phyloP scores from a whole-genome alignment of 1,284 basidiomycete species.

The Puccinia hordei region DNA sequence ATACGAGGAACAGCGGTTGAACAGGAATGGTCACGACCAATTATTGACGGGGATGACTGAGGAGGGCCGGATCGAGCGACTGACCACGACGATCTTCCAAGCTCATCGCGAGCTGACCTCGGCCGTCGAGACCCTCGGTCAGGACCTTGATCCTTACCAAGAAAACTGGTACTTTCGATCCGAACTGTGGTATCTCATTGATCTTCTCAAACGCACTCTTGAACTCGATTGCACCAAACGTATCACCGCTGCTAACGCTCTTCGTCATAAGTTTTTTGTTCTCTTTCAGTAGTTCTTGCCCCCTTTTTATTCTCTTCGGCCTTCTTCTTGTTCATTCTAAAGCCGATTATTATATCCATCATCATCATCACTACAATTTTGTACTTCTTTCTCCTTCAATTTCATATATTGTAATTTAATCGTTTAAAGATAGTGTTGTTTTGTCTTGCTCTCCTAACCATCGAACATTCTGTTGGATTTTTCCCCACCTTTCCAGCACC shows the following conservation, averaged over 20 bases:
- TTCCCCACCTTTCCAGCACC: no score
- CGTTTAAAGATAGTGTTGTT: no score
- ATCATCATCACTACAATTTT: not conserved
- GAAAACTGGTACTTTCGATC: conserved; percentile 62
- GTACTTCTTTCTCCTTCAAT: no score
- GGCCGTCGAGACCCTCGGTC: conserved; percentile 11
- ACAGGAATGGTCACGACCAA: conserved; percentile 54
- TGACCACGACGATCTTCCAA: conserved; percentile 33
- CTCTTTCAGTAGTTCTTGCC: conserved; percentile 22
- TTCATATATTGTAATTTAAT: no score
- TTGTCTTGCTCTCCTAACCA: no score
- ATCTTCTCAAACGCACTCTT: conserved; percentile 72
- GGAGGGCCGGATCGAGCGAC: conserved; percentile 56
- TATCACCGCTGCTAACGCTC: conserved; percentile 72
- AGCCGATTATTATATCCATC: not conserved
- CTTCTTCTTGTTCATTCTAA: not conserved
- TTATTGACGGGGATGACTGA: not conserved
- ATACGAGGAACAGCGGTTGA: conserved; percentile 58
- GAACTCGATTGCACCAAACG: conserved; percentile 74
- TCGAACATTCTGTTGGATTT: no score
- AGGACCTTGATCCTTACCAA: conserved; percentile 48
- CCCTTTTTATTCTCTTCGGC: not conserved
- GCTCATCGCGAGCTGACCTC: conserved; percentile 52
- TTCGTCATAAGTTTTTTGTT: conserved; percentile 75
- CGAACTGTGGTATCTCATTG: conserved; percentile 70